Base-by-base conservation (phyloP, 2,329 filamentous ascomycete species). In the Ophiocordyceps unilateralis region DNA sequence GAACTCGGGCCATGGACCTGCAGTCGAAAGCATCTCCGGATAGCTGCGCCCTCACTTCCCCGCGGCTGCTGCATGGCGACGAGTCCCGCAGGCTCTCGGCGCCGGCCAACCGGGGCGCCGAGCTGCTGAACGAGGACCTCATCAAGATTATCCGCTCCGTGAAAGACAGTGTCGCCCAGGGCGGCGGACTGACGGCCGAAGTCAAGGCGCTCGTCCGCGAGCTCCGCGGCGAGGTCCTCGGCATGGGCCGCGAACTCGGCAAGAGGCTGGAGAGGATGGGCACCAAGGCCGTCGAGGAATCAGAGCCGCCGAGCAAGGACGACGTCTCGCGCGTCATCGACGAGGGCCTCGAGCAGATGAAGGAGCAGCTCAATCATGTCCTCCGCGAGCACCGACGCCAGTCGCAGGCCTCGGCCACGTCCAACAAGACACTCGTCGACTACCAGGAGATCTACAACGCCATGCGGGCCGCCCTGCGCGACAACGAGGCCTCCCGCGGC, bases 141-240 rank as follows among this genome's bases (percentile, higher is more conserved):
- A 63, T 93, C 45, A 82, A 82, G 48, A 78, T 91, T 39, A 79
- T 96, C 45, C 79, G 81, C 48, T 81, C 81, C 45, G 83, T 96
- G 58, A 95, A 93, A 58, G 87, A 93, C 56, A 94, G 87, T 51
- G 83, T 95, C 44, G 72, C 84, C 0, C 84, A 93, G 58, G 79
- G 84, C 36, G 89, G 89, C 45, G 86, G 88, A 5, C 72, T 95
- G 42, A 94, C 87, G 2, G 86, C 86, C 44, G 86, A 93, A 58
- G 85, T 94, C 49, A 96, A 96, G 61, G 80, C 85, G 4, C 70
- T 94, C 9, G 83, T 95, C 9, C 80, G 87, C 21, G 88, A 95
- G 54, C 70, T 96, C 30, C 80, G 89, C 20, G 88, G 87, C 3
- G 89, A 96, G 57, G 87, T 96, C 9, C 70, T 95, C 5, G 88